Evolutionary conservation across 2,329 filamentous ascomycete genomes (phyloP).

Genomic region (Trichoderma sp.): DNA sequence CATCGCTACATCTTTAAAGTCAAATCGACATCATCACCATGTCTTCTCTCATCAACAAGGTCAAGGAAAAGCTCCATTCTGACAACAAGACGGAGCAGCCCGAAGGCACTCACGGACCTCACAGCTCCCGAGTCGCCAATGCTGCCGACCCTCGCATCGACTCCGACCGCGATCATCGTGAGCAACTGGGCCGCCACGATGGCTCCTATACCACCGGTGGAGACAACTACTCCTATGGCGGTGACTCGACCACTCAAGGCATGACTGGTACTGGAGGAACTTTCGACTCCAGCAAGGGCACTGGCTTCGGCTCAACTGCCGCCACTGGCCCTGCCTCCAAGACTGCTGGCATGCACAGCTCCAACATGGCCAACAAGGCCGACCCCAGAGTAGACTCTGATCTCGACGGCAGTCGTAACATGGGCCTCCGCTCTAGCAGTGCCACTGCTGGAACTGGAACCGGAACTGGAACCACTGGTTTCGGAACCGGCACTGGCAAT

Average conservation of each 20-base stretch:
- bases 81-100: slow-evolving; percentile 32
- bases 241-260: slow-evolving; percentile 27
- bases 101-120: slow-evolving; percentile 35
- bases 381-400: slow-evolving; percentile 55
- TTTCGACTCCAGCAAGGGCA: slow-evolving; percentile 8
- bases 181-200: slow-evolving; percentile 23
- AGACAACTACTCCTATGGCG: slow-evolving; percentile 37
- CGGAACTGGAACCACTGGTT: not conserved
- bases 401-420: slow-evolving; percentile 38
- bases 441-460: slow-evolving; percentile 10
- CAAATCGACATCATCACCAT: slow-evolving; percentile 33
- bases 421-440: slow-evolving; percentile 24
- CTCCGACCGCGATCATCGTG: slow-evolving; percentile 28
- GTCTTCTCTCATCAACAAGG: slow-evolving; percentile 57
- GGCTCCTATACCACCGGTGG: slow-evolving; percentile 38
- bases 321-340: slow-evolving; percentile 24
- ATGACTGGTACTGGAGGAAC: slow-evolving; percentile 19
- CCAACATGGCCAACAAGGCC: slow-evolving; percentile 45
- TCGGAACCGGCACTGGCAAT: not conserved
- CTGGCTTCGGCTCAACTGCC: slow-evolving; percentile 20
- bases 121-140: slow-evolving; percentile 44
- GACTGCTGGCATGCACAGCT: slow-evolving; percentile 43
- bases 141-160: slow-evolving; percentile 51
- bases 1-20: not conserved
- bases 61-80: slow-evolving; percentile 53